Conservation (phyloP, 2,329 filamentous ascomycete species). For the Pseudofabraea citricarpa region DNA sequence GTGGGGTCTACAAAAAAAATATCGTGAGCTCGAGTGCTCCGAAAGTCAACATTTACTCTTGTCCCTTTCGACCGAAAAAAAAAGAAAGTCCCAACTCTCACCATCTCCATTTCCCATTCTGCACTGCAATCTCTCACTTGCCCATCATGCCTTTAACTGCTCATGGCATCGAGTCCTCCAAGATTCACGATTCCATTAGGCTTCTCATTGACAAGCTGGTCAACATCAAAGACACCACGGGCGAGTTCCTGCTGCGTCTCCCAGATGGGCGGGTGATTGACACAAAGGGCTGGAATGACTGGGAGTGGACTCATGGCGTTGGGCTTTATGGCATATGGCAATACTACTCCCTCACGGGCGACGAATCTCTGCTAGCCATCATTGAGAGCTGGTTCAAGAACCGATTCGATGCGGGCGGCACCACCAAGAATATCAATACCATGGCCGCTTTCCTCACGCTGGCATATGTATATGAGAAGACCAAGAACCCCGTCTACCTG, state of each 20-base stretch:
- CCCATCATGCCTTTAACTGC: conserved; percentile 35
- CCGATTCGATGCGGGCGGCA: conserved; percentile 52
- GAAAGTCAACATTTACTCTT: too few relatives aligned
- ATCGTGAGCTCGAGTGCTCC: too few relatives aligned
- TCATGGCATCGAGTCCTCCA: conserved; percentile 40
- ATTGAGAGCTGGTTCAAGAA: conserved; percentile 63
- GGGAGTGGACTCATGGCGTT: conserved; percentile 80
- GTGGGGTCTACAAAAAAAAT: too few relatives aligned
- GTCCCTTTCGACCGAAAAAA: too few relatives aligned
- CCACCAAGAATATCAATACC: conserved; percentile 79
- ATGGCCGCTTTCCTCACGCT: conserved; percentile 76
- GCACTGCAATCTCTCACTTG: conserved; percentile 1
- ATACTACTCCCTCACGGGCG: conserved; percentile 68
- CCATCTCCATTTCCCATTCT: too few relatives aligned
- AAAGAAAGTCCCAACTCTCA: too few relatives aligned
- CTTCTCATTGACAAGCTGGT: conserved; percentile 65
- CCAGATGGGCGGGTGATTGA: conserved; percentile 58
- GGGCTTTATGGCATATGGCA: conserved; percentile 79
- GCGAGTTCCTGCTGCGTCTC: conserved; percentile 66
- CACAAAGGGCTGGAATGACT: conserved; percentile 79
- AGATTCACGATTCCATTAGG: conserved; percentile 50
- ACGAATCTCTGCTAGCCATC: conserved; percentile 49
- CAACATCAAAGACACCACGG: conserved; percentile 66
- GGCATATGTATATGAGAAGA: conserved; percentile 74
- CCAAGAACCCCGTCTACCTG: conserved; percentile 60